phyloP scores from a whole-genome alignment of 495 filamentous ascomycete genomes.

The Collariella sp. region DNA sequence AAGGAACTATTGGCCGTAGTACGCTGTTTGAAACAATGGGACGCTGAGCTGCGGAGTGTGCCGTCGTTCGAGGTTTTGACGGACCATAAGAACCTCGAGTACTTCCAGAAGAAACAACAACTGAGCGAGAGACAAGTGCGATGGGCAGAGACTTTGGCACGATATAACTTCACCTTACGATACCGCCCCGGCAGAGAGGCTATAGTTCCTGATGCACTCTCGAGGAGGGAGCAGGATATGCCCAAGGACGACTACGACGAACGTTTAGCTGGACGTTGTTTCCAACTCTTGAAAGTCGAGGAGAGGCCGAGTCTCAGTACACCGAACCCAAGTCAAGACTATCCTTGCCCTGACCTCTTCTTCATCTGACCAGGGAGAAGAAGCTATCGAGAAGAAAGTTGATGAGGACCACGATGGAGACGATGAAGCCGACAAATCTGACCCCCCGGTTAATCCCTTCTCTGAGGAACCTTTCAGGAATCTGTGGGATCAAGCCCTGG shows the following conservation, averaged over 20 bases:
- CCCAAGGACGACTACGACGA: background rate
- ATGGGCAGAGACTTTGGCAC: background rate
- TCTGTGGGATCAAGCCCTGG: background rate
- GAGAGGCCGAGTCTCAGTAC: background rate
- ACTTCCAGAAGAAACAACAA: background rate
- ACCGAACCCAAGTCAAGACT: background rate
- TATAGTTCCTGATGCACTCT: background rate
- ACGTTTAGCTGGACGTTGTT: background rate
- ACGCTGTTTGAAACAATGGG: background rate
- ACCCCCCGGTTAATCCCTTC: background rate
- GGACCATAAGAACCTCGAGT: background rate
- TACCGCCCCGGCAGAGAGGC: background rate
- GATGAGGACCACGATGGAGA: background rate
- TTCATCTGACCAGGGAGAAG: no score
- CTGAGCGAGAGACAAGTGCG: background rate
- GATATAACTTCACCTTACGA: background rate
- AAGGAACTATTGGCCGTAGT: conserved; percentile 5
- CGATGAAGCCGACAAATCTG: background rate
- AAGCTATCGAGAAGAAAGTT: no score
- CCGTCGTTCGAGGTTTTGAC: background rate
- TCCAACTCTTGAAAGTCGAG: background rate
- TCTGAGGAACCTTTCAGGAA: background rate
- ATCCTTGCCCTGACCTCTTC: no score
- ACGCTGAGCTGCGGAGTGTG: background rate
- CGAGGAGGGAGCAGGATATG: background rate